A percentile compares a stretch with the other conserved stretches of the same genome.
phyloP scores from a whole-genome alignment of 139 green algal genomes.

The Chlorella sp. region DNA sequence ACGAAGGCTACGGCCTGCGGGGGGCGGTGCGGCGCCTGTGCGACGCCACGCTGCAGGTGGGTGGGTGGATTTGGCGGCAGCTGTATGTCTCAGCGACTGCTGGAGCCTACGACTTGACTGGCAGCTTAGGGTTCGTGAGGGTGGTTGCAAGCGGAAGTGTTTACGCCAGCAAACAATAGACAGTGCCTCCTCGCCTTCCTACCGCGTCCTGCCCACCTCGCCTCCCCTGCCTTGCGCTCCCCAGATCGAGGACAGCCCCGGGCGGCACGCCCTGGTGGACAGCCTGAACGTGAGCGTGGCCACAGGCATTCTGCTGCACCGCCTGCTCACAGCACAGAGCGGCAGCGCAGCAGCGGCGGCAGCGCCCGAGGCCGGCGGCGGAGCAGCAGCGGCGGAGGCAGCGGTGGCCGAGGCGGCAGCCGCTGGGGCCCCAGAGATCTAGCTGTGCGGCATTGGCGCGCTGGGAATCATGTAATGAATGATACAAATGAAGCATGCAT shows the following conservation, averaged over 20 bases:
- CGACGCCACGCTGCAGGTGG: slow-evolving; percentile 39
- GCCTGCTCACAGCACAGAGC: slow-evolving; percentile 54
- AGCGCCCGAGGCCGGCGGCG: neutral
- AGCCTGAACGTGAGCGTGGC: slow-evolving; percentile 95
- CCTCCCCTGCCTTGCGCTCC: neutral
- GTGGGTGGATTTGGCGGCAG: neutral
- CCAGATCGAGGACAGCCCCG: slow-evolving; percentile 10
- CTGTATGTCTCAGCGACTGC: neutral
- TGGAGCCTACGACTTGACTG: neutral
- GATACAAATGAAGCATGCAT: too few relatives aligned
- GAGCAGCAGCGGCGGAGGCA: neutral
- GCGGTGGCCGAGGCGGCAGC: neutral
- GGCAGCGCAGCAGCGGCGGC: neutral
- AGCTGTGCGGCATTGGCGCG: too few relatives aligned
- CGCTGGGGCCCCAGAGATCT: neutral
- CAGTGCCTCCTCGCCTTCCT: neutral
- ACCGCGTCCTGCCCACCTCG: too few relatives aligned
- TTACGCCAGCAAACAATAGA: neutral
- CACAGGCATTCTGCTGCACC: slow-evolving; percentile 89
- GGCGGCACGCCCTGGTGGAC: slow-evolving; percentile 64
- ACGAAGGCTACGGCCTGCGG: slow-evolving; percentile 82
- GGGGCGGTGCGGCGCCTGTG: slow-evolving; percentile 64
- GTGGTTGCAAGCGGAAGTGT: neutral
- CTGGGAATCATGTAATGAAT: too few relatives aligned
- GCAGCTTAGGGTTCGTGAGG: neutral